Evolutionary conservation across 441 rosid genomes (phyloP).

Genomic region (Melastoma candidum): DNA sequence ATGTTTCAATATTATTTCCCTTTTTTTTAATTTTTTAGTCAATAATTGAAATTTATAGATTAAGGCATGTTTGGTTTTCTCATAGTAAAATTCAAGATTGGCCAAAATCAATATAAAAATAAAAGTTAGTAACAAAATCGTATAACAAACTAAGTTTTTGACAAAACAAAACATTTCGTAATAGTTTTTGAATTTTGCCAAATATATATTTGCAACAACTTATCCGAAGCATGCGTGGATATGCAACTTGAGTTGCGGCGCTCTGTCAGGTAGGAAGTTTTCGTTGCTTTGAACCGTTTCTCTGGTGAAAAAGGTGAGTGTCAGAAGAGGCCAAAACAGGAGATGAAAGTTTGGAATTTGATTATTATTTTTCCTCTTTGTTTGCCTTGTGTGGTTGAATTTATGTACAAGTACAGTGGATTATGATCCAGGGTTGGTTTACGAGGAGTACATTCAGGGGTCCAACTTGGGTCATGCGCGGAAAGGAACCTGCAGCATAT

Average conservation of each 20-base stretch:
- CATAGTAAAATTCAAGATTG: no score
- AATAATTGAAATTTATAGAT: no score
- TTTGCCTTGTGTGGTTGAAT: not conserved
- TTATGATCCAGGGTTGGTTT: constrained; percentile 35
- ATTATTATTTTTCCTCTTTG: not conserved
- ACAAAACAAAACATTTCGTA: no score
- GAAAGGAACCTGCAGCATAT: constrained; percentile 91
- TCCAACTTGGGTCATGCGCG: constrained; percentile 79
- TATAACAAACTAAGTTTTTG: no score
- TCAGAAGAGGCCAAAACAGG: not conserved
- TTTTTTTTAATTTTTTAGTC: no score
- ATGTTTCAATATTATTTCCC: no score
- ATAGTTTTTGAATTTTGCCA: no score
- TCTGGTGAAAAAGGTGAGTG: constrained; percentile 55
- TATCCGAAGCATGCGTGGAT: constrained; percentile 64
- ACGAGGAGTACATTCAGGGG: constrained; percentile 77
- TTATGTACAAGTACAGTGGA: not conserved
- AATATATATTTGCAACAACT: no score
- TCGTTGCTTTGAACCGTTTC: constrained; percentile 82
- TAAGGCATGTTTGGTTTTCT: no score
- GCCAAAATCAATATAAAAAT: no score
- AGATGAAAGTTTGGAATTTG: not conserved
- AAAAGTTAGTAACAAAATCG: no score
- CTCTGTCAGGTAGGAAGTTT: constrained; percentile 94
- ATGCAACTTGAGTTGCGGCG: constrained; percentile 97